A percentile compares a stretch with the other conserved stretches of the same genome.
phyloP scores from a whole-genome alignment of 129 eudicot genomes.

The Flaveria robusta region DNA sequence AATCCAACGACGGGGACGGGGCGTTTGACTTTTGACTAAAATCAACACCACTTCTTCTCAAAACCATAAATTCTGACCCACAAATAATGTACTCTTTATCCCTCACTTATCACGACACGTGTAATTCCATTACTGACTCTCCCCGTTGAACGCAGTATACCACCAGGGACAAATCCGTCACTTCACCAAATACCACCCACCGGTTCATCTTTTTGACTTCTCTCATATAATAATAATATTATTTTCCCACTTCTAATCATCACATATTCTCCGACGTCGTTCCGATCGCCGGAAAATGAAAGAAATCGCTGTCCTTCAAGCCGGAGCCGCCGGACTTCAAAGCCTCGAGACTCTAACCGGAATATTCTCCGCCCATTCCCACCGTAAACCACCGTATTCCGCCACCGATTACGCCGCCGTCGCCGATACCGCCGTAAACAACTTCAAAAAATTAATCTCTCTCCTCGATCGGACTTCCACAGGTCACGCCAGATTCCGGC shows the following conservation, averaged over 20 bases:
- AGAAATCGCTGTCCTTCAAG: constrained; percentile 70
- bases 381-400: constrained; percentile 31
- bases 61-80: constrained; percentile 19
- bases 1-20: constrained; percentile 6
- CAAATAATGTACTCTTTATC: neutral
- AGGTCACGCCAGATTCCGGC: constrained; percentile 93
- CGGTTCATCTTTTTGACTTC: constrained; percentile 32
- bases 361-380: constrained; percentile 54
- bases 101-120: neutral
- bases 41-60: constrained; percentile 28
- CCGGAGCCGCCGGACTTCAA: constrained; percentile 77
- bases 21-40: constrained; percentile 18
- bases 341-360: constrained; percentile 78
- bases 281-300: constrained; percentile 41
- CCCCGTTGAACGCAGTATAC: constrained; percentile 16
- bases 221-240: constrained; percentile 10
- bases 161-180: constrained; percentile 21
- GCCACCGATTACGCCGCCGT: constrained; percentile 57
- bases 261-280: constrained; percentile 23
- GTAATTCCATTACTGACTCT: constrained; percentile 1
- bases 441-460: constrained; percentile 79
- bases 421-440: constrained; percentile 73
- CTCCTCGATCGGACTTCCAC: constrained; percentile 68
- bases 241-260: neutral
- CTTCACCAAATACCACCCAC: constrained; percentile 33